phyloP scores from a whole-genome alignment of 2,329 filamentous ascomycete species.

The Pseudogymnoascus sp. region DNA sequence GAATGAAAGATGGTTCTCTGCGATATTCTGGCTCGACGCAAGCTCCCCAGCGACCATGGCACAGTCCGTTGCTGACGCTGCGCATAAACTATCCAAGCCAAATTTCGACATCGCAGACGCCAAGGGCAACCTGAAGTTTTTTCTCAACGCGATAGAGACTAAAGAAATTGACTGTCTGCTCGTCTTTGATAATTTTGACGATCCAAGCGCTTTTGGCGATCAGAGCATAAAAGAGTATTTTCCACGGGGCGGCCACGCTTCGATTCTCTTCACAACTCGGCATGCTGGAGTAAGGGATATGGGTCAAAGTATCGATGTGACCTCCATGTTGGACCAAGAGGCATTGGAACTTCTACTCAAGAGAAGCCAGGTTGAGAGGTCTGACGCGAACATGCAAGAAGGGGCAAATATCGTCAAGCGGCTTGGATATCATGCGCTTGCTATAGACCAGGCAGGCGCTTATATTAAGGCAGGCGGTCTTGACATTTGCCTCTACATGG shows the following conservation, averaged over 20 bases:
- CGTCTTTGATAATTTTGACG: conserved; percentile 14
- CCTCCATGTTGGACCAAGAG: conserved; percentile 22
- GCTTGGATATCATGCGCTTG: conserved; percentile 21
- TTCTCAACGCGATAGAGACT: background rate
- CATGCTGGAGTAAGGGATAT: conserved; percentile 10
- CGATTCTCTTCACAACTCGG: conserved; percentile 14
- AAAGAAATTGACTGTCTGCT: conserved; percentile 6
- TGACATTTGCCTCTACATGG: conserved; percentile 16
- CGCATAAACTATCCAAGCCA: background rate
- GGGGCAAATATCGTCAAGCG: conserved; percentile 13
- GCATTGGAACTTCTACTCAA: conserved; percentile 10
- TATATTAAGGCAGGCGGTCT: conserved; percentile 19
- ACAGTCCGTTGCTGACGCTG: conserved; percentile 13
- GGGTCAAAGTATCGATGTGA: conserved; percentile 24
- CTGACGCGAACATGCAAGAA: conserved; percentile 7
- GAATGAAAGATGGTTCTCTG: conserved; percentile 8
- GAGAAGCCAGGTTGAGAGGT: background rate
- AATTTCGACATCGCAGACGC: background rate
- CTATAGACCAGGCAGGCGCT: conserved; percentile 25
- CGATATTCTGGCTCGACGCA: conserved; percentile 19
- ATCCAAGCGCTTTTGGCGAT: conserved; percentile 16
- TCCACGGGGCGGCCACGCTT: background rate
- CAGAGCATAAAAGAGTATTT: conserved; percentile 5
- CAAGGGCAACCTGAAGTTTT: background rate
- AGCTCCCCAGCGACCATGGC: conserved; percentile 12